These are phyloP conservation scores for Hypholoma sublateritium DNA, from an alignment of 768 basidiomycete genomes.

Conservation along the genomic window DNA sequence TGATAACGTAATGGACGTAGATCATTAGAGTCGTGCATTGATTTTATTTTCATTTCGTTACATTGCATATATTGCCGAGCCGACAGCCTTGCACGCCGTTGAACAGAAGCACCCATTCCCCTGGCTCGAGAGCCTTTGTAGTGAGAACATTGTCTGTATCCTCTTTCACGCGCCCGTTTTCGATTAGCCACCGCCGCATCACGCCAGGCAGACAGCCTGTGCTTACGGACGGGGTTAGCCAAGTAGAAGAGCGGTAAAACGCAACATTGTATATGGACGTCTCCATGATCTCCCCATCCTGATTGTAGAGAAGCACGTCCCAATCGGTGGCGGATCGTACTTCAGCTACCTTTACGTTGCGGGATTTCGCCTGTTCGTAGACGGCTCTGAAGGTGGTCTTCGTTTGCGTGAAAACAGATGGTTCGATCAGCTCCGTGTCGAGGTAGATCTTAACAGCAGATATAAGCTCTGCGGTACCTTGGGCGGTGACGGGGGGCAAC, in stretches of 20 bases:
- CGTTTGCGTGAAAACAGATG: constrained; percentile 59
- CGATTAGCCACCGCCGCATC: constrained; percentile 66
- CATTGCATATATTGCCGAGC: constrained; percentile 44
- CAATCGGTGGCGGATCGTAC: constrained; percentile 26
- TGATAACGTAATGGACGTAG: constrained; percentile 47
- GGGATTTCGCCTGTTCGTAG: constrained; percentile 64
- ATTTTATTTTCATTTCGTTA: not conserved
- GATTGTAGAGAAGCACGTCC: constrained; percentile 70
- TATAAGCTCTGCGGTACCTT: not conserved
- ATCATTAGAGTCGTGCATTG: constrained; percentile 12
- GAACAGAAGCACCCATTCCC: constrained; percentile 70
- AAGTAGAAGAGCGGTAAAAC: constrained; percentile 51
- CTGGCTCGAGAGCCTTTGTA: constrained; percentile 40
- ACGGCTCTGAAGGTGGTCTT: constrained; percentile 67
- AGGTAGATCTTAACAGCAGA: constrained; percentile 43
- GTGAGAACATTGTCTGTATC: constrained; percentile 42
- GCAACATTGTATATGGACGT: constrained; percentile 73
- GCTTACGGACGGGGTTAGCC: constrained; percentile 64
- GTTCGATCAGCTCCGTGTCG: constrained; percentile 53
- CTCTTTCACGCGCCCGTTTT: constrained; percentile 55
- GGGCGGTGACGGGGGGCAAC: constrained; percentile 25
- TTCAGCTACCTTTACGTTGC: constrained; percentile 40
- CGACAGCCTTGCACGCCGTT: constrained; percentile 74
- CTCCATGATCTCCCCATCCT: constrained; percentile 53
- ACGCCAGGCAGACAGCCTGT: constrained; percentile 77